Conservation (phyloP, 805 yeast species). For the Ogataea paraovalis region DNA sequence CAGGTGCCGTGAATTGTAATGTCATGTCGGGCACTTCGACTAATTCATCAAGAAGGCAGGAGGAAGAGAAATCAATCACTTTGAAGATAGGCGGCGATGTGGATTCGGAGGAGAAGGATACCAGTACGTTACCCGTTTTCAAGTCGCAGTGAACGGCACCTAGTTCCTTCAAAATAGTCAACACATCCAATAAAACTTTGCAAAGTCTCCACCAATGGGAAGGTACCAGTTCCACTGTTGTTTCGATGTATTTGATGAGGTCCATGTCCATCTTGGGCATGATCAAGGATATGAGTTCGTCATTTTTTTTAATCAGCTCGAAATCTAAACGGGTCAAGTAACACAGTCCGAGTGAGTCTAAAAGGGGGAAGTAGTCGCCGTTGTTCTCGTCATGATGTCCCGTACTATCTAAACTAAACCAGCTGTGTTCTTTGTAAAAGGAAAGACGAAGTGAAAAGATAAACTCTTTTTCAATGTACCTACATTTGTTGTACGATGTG, state of each 20-base stretch:
- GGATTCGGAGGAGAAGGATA: no score
- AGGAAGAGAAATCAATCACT: slow-evolving; percentile 47
- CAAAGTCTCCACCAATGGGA: slow-evolving; percentile 33
- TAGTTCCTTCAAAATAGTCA: slow-evolving; percentile 24
- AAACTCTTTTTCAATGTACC: slow-evolving; percentile 25
- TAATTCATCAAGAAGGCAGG: slow-evolving; percentile 20
- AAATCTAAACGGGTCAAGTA: slow-evolving; percentile 23
- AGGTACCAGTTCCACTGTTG: slow-evolving; percentile 12
- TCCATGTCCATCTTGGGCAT: slow-evolving; percentile 27
- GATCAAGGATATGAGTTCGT: slow-evolving; percentile 27
- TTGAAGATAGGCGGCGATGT: slow-evolving; percentile 30
- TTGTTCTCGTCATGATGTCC: no score
- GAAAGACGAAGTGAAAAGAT: slow-evolving; percentile 14
- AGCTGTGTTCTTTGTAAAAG: slow-evolving; percentile 16
- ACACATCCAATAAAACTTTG: slow-evolving; percentile 23
- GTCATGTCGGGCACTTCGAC: slow-evolving; percentile 31
- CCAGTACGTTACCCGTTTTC: slow-evolving; percentile 43
- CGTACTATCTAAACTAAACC: slow-evolving; percentile 11
- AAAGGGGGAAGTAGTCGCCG: slow-evolving; percentile 20
- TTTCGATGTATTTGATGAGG: slow-evolving; percentile 23
- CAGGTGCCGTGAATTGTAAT: slow-evolving; percentile 46
- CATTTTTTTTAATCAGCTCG: slow-evolving; percentile 21
- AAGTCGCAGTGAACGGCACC: slow-evolving; percentile 44
- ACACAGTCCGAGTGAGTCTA: slow-evolving; percentile 27
- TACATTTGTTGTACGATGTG: slow-evolving; percentile 19